phyloP scores from a whole-genome alignment of 2,329 filamentous ascomycete genomes.

The Exophiala alcalophila region DNA sequence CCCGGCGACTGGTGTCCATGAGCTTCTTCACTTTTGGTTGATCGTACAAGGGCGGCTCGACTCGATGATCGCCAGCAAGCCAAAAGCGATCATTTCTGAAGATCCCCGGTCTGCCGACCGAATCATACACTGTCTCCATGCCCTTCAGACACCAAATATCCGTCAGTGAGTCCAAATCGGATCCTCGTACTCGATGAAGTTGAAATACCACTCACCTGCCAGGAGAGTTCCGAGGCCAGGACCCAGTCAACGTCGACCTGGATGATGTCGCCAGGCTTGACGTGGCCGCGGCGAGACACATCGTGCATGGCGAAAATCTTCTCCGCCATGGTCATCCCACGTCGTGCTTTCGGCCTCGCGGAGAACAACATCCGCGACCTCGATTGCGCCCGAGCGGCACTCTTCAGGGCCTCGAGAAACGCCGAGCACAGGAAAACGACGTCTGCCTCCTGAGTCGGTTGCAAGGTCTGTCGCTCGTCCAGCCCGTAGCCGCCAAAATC shows the following conservation, averaged over 20 bases:
- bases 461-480: not conserved
- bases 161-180: not conserved
- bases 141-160: constrained; percentile 27
- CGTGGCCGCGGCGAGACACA: constrained; percentile 36
- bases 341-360: constrained; percentile 4
- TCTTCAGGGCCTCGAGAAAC: constrained; percentile 14
- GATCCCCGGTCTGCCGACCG: constrained; percentile 42
- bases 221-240: constrained; percentile 44
- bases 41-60: constrained; percentile 44
- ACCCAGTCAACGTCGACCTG: constrained; percentile 47
- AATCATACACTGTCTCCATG: constrained; percentile 44
- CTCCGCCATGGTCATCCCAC: constrained; percentile 43
- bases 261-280: constrained; percentile 42
- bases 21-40: constrained; percentile 38
- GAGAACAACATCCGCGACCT: constrained; percentile 1
- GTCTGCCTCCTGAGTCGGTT: constrained; percentile 4
- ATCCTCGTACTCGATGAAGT: not conserved
- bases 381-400: constrained; percentile 3
- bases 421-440: constrained; percentile 14
- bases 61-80: constrained; percentile 50
- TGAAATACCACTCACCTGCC: constrained; percentile 33
- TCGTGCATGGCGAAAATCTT: constrained; percentile 48
- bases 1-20: constrained; percentile 38
- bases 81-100: constrained; percentile 51
- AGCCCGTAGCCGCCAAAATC: constrained; percentile 18